Evolutionary conservation across 2,329 filamentous ascomycete genomes (phyloP).

Genomic region (Elsinoe australis): DNA sequence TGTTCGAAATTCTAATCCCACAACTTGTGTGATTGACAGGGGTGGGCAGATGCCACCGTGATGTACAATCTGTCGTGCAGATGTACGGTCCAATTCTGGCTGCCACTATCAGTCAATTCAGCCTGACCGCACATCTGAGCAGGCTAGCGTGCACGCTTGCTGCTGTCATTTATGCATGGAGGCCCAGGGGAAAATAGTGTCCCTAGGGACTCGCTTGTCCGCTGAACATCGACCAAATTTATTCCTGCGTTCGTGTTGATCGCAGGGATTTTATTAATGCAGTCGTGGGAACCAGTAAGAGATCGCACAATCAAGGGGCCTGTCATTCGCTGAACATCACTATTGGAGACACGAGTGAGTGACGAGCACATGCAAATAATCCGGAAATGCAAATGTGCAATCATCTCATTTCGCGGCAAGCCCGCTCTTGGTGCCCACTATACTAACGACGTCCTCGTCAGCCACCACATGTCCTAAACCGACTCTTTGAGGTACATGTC

Average conservation of each 20-base stretch:
- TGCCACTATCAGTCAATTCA: no score
- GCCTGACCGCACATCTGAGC: no score
- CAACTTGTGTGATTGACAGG: conserved; percentile 9
- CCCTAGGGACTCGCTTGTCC: no score
- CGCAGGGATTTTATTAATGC: no score
- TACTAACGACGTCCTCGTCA: conserved; percentile 62
- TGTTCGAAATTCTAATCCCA: conserved; percentile 5
- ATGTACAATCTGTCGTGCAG: background rate
- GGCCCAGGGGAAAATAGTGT: no score
- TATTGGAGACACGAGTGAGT: background rate
- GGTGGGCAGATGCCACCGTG: background rate
- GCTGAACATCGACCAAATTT: no score
- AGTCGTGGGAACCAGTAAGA: no score
- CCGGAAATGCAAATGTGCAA: background rate
- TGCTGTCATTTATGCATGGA: conserved; percentile 11
- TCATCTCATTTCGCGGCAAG: conserved; percentile 24
- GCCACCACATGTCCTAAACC: conserved; percentile 72
- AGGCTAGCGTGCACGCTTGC: no score
- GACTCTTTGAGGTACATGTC: conserved; percentile 88
- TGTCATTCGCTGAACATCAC: no score
- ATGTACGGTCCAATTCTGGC: background rate
- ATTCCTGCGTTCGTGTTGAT: no score
- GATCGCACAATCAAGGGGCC: no score
- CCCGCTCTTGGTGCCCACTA: conserved; percentile 43
- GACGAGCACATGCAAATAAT: background rate